Evolutionary conservation across 1,284 basidiomycete species (phyloP), one percentile per base, ranked within the genome.

Genomic region (Dichomitus squalens): DNA sequence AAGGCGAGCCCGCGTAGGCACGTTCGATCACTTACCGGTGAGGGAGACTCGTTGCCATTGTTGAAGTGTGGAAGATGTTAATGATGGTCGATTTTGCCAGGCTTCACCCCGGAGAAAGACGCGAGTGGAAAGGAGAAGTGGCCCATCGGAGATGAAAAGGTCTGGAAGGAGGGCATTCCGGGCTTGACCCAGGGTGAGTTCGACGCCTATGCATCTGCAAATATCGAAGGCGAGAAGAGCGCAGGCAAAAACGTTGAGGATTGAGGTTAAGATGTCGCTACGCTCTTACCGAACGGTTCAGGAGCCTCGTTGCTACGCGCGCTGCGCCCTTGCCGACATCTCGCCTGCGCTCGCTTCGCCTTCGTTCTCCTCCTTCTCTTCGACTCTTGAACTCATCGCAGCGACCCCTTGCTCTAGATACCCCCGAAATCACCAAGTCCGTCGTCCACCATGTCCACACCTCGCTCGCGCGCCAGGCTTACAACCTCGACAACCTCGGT

Each of bases 371-470:
- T 34, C 47, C n/a, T 11, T 23, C 25, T 31, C 25, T 29, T 43
- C 35, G 14, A 7, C 27, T 25, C 35, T 23, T 36, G 40, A 14
- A 27, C 49, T 49, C 14, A 23, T 12, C 44, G 6, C 29, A 16
- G 31, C 8, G 16, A 33, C 23, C 21, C 27, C 11, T 38, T 7
- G 8, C 46, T 21, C 34, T 40, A 90, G 90, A 83, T 58, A 79
- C 86, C 8, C 75, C 79, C 27, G 76, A 79, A n/a, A 87, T 95
- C 68, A 88, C 90, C 21, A 88, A 84, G 67, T 87, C 85, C n/a
- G 80, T 96, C 66, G 90, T 95, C 36, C 83, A 87, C 66, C 92
- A 95, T 70, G 86, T 95, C 49, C 90, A 93, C 66, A 93, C 93
- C 0, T 91, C 92, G 11, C 80, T 97, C 52, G 93, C 93, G 8